Evolutionary conservation across 306 rosid species (phyloP).

Genomic region (Carpinus fangiana): DNA sequence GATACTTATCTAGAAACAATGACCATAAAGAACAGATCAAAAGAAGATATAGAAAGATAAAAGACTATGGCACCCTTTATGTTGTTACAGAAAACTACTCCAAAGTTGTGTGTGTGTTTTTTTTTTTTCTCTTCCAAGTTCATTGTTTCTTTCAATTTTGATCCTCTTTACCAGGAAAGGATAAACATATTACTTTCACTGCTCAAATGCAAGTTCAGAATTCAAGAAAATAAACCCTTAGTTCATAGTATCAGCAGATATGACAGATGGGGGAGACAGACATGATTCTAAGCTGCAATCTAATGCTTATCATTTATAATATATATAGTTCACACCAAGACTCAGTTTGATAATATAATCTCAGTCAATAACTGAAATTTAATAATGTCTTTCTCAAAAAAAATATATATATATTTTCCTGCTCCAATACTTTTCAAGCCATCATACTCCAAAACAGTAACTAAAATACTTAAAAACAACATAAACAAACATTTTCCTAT

Average conservation of each 20-base stretch:
- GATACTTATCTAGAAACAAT: background rate
- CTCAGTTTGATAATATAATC: constrained; percentile 18
- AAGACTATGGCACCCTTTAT: background rate
- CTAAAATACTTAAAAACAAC: constrained; percentile 14
- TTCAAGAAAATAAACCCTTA: background rate
- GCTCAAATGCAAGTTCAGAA: background rate
- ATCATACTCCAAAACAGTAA: constrained; percentile 14
- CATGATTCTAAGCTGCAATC: background rate
- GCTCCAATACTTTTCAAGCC: constrained; percentile 18
- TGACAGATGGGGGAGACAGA: constrained; percentile 10
- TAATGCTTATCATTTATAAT: constrained; percentile 12
- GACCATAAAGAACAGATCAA: background rate
- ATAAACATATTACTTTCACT: constrained; percentile 14
- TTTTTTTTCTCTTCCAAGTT: background rate
- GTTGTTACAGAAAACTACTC: background rate
- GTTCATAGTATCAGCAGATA: background rate
- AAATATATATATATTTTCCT: background rate
- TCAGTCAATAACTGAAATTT: constrained; percentile 10
- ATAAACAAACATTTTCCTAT: constrained; percentile 29
- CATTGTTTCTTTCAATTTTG: background rate
- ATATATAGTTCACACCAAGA: constrained; percentile 10
- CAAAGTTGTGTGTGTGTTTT: background rate
- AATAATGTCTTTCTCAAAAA: constrained; percentile 2
- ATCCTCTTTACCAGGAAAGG: background rate
- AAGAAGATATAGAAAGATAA: background rate